Evolutionary conservation across 1,284 basidiomycete genomes (phyloP).

Genomic region (Cutaneotrichosporon mucoides): DNA sequence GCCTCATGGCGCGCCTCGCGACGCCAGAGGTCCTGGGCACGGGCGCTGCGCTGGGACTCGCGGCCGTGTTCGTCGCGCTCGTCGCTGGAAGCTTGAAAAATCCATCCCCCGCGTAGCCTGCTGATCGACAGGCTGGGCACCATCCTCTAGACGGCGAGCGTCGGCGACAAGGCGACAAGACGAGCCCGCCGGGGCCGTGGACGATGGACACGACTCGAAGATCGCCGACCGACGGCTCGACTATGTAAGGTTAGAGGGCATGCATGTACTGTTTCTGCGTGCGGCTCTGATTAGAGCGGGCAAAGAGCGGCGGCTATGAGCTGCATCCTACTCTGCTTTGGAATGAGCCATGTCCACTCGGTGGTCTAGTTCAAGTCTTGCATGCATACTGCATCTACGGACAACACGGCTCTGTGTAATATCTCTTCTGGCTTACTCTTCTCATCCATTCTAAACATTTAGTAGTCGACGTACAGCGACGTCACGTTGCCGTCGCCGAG

Average conservation of each 20-base stretch:
- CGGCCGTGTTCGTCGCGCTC: constrained; percentile 44
- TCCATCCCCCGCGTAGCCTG: neutral
- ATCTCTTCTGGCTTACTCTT: no score
- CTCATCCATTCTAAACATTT: neutral
- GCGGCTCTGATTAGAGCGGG: no score
- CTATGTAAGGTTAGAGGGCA: neutral
- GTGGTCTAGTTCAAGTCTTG: no score
- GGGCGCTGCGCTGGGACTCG: constrained; percentile 34
- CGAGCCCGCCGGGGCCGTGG: no score
- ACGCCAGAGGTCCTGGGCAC: constrained; percentile 28
- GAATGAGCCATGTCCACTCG: no score
- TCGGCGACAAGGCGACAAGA: no score
- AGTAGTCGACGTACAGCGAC: constrained; percentile 13
- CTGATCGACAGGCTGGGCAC: constrained; percentile 16
- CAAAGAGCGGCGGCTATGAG: neutral
- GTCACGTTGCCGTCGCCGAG: constrained; percentile 8
- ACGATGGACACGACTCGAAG: no score
- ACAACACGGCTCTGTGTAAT: no score
- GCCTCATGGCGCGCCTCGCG: constrained; percentile 6
- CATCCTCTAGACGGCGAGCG: constrained; percentile 10
- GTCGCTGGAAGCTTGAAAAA: constrained; percentile 35
- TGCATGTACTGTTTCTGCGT: neutral
- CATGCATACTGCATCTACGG: no score
- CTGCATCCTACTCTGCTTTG: no score
- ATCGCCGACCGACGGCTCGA: no score